Evolutionary conservation across 345 rosid species (phyloP).

Genomic region (Geranium brycei): DNA sequence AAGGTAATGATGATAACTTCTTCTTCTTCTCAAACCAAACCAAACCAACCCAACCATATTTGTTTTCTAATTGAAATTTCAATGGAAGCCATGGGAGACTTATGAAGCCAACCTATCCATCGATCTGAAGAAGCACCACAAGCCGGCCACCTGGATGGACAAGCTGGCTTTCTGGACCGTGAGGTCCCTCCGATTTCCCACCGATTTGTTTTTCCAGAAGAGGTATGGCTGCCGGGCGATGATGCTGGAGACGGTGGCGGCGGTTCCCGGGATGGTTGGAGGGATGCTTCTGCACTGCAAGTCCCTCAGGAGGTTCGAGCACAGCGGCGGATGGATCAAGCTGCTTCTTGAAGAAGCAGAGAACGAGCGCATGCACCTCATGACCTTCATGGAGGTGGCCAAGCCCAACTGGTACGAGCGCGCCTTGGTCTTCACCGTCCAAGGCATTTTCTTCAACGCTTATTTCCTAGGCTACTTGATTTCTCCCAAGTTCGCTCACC

Average conservation of each 20-base stretch:
- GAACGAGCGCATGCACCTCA: conserved; percentile 81
- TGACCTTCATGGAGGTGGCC: conserved; percentile 79
- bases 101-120: conserved; percentile 44
- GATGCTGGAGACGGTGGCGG: conserved; percentile 86
- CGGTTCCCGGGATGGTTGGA: conserved; percentile 76
- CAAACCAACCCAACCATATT: neutral
- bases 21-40: neutral
- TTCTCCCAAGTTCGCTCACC: conserved; percentile 71
- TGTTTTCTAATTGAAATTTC: neutral
- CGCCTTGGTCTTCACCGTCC: conserved; percentile 54
- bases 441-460: conserved; percentile 68
- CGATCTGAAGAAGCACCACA: conserved; percentile 63
- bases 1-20: conserved; percentile 3
- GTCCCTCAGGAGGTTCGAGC: conserved; percentile 58
- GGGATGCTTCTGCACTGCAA: conserved; percentile 70
- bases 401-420: conserved; percentile 72
- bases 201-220: conserved; percentile 63
- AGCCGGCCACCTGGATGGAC: conserved; percentile 35
- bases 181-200: conserved; percentile 54
- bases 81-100: conserved; percentile 32
- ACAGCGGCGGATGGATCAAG: conserved; percentile 79
- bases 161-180: conserved; percentile 56
- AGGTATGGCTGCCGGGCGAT: conserved; percentile 70
- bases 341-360: conserved; percentile 72
- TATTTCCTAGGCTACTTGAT: conserved; percentile 56